These are phyloP conservation scores for Pseudocercospora eumusae DNA, from an alignment of 2,329 filamentous ascomycete species.

Conservation along the genomic window DNA sequence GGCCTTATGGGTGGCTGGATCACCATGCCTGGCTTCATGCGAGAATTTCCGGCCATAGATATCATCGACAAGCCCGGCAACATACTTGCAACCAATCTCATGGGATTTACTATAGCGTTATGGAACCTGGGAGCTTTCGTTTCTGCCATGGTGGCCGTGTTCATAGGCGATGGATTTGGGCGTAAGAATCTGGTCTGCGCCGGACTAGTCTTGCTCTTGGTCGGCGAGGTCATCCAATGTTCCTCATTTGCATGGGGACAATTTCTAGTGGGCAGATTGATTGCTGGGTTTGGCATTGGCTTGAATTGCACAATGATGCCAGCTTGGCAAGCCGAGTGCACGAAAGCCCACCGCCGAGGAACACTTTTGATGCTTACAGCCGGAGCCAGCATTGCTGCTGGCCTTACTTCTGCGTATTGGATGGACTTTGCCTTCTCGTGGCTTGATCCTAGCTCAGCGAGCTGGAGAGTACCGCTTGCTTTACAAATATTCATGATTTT, in stretches of 20 bases:
- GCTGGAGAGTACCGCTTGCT: conserved; percentile 39
- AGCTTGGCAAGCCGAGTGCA: conserved; percentile 52
- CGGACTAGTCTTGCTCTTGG: conserved; percentile 58
- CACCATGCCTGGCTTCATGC: conserved; percentile 64
- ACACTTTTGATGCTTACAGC: conserved; percentile 53
- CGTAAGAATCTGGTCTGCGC: conserved; percentile 59
- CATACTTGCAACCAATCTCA: conserved; percentile 42
- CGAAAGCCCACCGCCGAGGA: conserved; percentile 49
- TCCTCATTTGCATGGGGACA: conserved; percentile 49
- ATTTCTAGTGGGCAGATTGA: conserved; percentile 52
- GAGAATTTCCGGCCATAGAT: conserved; percentile 46
- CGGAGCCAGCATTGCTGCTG: conserved; percentile 49
- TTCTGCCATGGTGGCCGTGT: conserved; percentile 46
- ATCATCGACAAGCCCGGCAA: conserved; percentile 41
- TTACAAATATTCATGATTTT: conserved; percentile 37
- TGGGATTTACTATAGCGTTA: conserved; percentile 45
- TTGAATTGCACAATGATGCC: conserved; percentile 49
- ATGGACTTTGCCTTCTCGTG: conserved; percentile 39
- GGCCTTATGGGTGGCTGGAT: conserved; percentile 55
- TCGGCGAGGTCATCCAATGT: conserved; percentile 63
- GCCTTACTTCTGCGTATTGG: conserved; percentile 49
- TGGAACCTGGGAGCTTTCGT: conserved; percentile 49
- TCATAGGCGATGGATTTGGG: conserved; percentile 60
- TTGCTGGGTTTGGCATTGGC: conserved; percentile 52
- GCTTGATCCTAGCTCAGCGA: conserved; percentile 35